Evolutionary conservation across 768 basidiomycete genomes (phyloP), one percentile per base, ranked within the genome.

Genomic region (Phanerochaete carnosa): DNA sequence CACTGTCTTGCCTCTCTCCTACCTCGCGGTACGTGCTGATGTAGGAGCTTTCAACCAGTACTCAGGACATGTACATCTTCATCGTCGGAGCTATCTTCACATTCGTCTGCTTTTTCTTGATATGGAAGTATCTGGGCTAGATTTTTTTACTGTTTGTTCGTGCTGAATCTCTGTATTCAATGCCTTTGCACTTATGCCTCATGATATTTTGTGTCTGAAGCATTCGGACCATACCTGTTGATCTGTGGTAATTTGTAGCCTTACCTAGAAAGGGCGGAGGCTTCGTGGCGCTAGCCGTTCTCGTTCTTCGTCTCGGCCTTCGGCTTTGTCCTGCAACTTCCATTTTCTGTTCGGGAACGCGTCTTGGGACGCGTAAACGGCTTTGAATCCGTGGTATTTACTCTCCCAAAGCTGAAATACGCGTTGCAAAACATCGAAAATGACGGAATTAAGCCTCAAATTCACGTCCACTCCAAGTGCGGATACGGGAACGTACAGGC

Each of bases 41-140:
- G 26, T 43, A 37, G 49, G 37, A n/a, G 28, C 23, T 22, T 11
- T 19, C 3, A 26, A 33, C 11, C 71, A 96, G 95, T 70, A 94
- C 89, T 45, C 95, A 96, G 71, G 96, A 99, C 70, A 93, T 89
- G 80, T 95, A 93, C 65, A 95, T 99, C 63, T 95, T 99, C 75
- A 72, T 91, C 50, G 88, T 76, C 2, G 96, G 96, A 1, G 90
- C 89, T 1, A 74, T 90, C 25, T 83, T 93, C 72, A 98, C 96
- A 11, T 90, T 98, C 72, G 80, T 97, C 74, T 94, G 89, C 75
- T 98, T 98, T 78, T 95, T 85, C 76, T 73, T 94, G 65, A 98
- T 98, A 67, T 92, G 93, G 89, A 84, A 84, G 66, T 98, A 94
- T 72, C 76, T 98, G 50, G 96, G 90, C 55, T 82, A 51, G 37